Base-by-base conservation (phyloP, 805 yeast species). In the Wickerhamiella bombiphila region DNA sequence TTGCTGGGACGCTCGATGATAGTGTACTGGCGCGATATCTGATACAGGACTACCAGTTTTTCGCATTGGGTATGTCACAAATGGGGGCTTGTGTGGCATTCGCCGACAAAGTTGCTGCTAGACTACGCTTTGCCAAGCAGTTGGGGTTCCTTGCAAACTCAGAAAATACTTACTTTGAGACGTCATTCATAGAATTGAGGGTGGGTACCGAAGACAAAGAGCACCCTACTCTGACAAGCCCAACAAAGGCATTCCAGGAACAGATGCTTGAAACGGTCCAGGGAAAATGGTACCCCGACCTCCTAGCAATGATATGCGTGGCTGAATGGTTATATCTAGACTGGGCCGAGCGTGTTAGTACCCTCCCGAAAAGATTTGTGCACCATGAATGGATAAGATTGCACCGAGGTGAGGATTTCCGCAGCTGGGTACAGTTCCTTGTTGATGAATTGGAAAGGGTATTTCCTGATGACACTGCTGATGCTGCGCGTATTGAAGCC, bases 311-410 rank as follows among this genome's bases (percentile, higher is more conserved):
- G 8, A n/a, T 44, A n/a, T 39, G 32, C 33, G 28, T 41, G 2
- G 48, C 35, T 35, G 47, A 44, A 30, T 32, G 35, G 7, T 34
- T 42, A 13, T 44, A 44, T 34, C 25, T 43, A 22, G 8, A 19
- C 18, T 44, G 47, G 47, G 47, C 47, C 6, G 38, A 42, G 35
- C 16, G 25, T 3, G 37, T 36, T 16, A 17, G 17, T 13, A 14
- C 14, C n/a, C 35, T 38, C 4, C 32, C 22, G 5, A 22, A 35
- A 19, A 20, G 17, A 19, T 39, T 21, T 18, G 40, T 44, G 35
- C 47, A 43, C 38, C 24, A 21, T 21, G 46, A 46, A 22, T 44
- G 47, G 47, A 34, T 44, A 8, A 22, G 36, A 13, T 38, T 44
- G n/a, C 47, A 44, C 36, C 14, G 35, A 3, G 47, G 47, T 5